phyloP scores from a whole-genome alignment of 208 protist species.

The Naegleria gruberi region DNA sequence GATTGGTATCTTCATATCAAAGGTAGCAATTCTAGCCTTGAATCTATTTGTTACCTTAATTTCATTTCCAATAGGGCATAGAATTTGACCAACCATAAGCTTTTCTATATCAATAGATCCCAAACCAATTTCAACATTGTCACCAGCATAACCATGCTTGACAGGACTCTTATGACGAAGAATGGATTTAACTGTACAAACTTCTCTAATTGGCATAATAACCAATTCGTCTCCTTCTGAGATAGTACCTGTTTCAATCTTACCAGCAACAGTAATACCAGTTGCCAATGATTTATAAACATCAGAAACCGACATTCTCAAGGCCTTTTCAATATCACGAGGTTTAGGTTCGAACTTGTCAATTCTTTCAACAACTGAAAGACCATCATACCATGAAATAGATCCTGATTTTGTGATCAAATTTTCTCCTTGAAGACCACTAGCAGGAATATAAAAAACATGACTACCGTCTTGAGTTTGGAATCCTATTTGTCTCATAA shows the following conservation, averaged over 20 bases:
- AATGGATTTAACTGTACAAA: slow-evolving; percentile 35
- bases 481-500: slow-evolving; percentile 81
- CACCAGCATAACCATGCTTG: slow-evolving; percentile 33
- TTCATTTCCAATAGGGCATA: background rate
- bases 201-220: slow-evolving; percentile 41
- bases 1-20: slow-evolving; percentile 56
- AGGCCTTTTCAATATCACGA: slow-evolving; percentile 79
- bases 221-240: slow-evolving; percentile 35
- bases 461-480: background rate
- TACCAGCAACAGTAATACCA: slow-evolving; percentile 87
- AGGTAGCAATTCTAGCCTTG: slow-evolving; percentile 58
- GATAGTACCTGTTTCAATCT: slow-evolving; percentile 61
- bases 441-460: slow-evolving; percentile 82
- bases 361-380: slow-evolving; percentile 77
- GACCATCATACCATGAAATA: slow-evolving; percentile 83
- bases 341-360: slow-evolving; percentile 67
- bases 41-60: background rate
- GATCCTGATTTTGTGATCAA: slow-evolving; percentile 65
- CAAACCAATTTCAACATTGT: slow-evolving; percentile 68
- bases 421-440: slow-evolving; percentile 89
- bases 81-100: background rate
- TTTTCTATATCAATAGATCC: slow-evolving; percentile 72
- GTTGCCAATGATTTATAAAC: slow-evolving; percentile 91
- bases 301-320: slow-evolving; percentile 84
- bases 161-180: slow-evolving; percentile 40